Base-by-base conservation (phyloP, 2,329 filamentous ascomycete species). In the Aspergillus floridensis region DNA sequence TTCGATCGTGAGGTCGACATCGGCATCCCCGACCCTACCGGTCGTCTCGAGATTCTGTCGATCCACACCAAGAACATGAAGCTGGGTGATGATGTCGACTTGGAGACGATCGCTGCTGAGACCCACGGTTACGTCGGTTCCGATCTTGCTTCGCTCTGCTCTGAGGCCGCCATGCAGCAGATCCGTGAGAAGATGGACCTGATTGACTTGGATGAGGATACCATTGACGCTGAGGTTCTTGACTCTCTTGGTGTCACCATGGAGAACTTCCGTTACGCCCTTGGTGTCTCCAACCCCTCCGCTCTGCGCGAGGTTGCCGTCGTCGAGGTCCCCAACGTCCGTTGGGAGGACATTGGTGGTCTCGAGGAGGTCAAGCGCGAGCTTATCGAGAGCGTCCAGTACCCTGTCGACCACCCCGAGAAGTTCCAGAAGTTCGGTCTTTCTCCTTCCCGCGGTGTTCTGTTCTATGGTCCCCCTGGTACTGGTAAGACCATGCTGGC, bases 11-110 rank as follows among this genome's bases (percentile, higher is more conserved):
- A 98, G 79, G 93, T 99, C 66, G 95, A 99, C 74, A 97, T 99
- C 73, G 93, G 93, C 73, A 96, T 98, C 68, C 95, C 95, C 56
- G 95, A 98, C 81, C 95, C 95, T 54, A 98, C 93, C 70, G 95
- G 95, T 65, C 95, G 95, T 85, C 90, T 99, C 41, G 95, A 99
- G 85, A 98, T 99, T 74, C 88, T 99, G 62, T 92, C 96, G 80
- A 99, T 99, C 68, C 95, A 99, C 86, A 99, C 95, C 79, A 99
- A 99, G 89, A 99, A 99, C 86, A 99, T 99, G 95, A 99, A 99
- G 85, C 87, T 99, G 63, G 92, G 81, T 61, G 95, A 98, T 59
- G 95, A 98, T 70, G 95, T 99, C 63, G 95, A 99, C 72, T 86
- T 99, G 49, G 93, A 97, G 83, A 89, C 92, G 72, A 97, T 99